These are phyloP conservation scores for Mycosarcoma maydis DNA, from an alignment of 1,284 basidiomycete genomes.

Conservation along the genomic window DNA sequence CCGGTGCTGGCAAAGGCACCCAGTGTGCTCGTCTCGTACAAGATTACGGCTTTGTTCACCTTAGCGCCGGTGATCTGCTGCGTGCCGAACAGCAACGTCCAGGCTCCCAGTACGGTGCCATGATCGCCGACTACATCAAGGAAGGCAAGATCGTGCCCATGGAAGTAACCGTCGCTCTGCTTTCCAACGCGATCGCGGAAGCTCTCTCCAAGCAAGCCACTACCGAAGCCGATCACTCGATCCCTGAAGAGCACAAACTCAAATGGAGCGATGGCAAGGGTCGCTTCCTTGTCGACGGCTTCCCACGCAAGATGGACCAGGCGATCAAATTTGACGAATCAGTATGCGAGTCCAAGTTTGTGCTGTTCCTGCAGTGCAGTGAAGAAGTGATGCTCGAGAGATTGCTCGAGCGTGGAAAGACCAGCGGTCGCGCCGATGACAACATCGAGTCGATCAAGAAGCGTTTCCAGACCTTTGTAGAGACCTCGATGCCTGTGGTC, in stretches of 20 bases:
- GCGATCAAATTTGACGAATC: slow-evolving; percentile 89
- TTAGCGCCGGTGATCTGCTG: slow-evolving; percentile 96
- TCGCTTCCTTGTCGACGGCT: slow-evolving; percentile 95
- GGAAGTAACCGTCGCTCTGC: slow-evolving; percentile 94
- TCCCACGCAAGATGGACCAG: slow-evolving; percentile 99
- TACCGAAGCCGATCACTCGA: slow-evolving; percentile 22
- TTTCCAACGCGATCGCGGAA: slow-evolving; percentile 88
- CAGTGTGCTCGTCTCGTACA: slow-evolving; percentile 89
- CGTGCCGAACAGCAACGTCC: slow-evolving; percentile 90
- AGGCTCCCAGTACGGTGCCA: slow-evolving; percentile 83
- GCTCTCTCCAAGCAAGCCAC: slow-evolving; percentile 69
- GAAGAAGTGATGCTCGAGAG: slow-evolving; percentile 88
- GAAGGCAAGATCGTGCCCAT: slow-evolving; percentile 96
- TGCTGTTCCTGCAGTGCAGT: slow-evolving; percentile 89
- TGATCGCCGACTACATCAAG: slow-evolving; percentile 89
- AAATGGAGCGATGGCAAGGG: slow-evolving; percentile 80
- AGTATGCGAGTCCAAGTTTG: slow-evolving; percentile 78
- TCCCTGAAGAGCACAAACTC: slow-evolving; percentile 59
- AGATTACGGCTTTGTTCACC: slow-evolving; percentile 89
- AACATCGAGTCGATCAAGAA: slow-evolving; percentile 96
- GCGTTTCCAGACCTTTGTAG: slow-evolving; percentile 89
- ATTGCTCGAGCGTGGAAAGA: slow-evolving; percentile 88
- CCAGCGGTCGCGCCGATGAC: slow-evolving; percentile 93
- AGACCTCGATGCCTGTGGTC: slow-evolving; percentile 96
- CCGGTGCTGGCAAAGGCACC: slow-evolving; percentile 97